Base-by-base conservation (phyloP, 1,284 basidiomycete species). In the Hymenochaete sp. region DNA sequence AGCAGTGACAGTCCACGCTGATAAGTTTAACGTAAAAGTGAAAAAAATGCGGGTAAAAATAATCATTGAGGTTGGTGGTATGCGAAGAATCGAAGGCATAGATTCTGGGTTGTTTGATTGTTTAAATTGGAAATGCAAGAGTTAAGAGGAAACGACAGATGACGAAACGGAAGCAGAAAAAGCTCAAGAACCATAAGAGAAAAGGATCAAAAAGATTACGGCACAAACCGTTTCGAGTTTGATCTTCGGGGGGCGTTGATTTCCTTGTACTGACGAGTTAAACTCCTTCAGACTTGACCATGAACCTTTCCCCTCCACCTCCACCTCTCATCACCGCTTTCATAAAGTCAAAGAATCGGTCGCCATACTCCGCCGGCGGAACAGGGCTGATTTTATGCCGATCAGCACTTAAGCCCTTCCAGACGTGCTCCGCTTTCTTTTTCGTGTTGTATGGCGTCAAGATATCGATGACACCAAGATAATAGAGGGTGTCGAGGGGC, bases 301-400 rank as follows among this genome's bases (percentile, higher is more conserved):
- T 78, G 65, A 87, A 87, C 49, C 67, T 68, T 49, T 67, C 66
- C 10, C 72, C 79, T 10, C 81, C 81, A 45, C 76, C 86, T 1
- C 88, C 88, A 26, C 83, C 82, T 7, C 84, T 78, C 81, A 93
- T 90, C 56, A 90, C 77, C 9, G 85, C 84, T 59, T 80, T 77
- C 72, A 96, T 79, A 61, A 96, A 96, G 36, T 75, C 59, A 58
- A 93, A 77, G 71, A 97, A 96, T 29, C 93, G 79, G 31, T 86
- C 77, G 2, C 78, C 84, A 58, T 97, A 97, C 53, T 92, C 83
- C 10, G 65, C 57, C 0, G 93, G 89, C 3, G 85, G 82, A 1
- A 96, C 88, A 6, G 93, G 90, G 50, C 89, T 93, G 55, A 97
- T 96, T 59, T 89, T 93, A 57, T 92, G 87, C 89, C 93, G 67